These are phyloP conservation scores for Penicillium hesseltinei DNA, from an alignment of 2,329 filamentous ascomycete species.

Conservation along the genomic window DNA sequence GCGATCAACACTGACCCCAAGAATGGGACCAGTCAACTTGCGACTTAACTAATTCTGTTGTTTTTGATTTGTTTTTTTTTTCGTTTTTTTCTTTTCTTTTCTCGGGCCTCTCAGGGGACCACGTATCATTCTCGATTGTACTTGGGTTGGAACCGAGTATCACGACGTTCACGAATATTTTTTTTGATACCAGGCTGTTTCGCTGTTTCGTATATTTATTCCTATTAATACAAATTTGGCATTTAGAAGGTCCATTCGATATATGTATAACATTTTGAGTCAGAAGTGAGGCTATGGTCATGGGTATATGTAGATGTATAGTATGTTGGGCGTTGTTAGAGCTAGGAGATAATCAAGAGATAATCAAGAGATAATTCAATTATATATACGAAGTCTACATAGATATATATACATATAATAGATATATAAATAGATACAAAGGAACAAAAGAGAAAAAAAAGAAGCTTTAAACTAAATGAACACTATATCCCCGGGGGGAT, in stretches of 20 bases:
- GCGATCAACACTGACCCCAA: constrained; percentile 1
- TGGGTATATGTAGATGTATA: not conserved
- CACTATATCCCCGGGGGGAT: not conserved
- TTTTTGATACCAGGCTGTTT: constrained; percentile 8
- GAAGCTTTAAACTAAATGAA: constrained; percentile 2
- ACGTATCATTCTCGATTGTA: not conserved
- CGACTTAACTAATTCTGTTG: not conserved
- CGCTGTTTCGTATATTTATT: not conserved
- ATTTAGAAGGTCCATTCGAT: not conserved
- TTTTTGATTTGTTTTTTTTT: not conserved
- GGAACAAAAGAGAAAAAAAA: not conserved
- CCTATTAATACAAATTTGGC: constrained; percentile 1
- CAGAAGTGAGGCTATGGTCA: not conserved
- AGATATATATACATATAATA: no score
- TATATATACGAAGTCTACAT: no score
- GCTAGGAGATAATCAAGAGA: not conserved
- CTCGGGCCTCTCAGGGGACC: not conserved
- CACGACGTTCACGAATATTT: constrained; percentile 19
- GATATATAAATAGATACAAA: not conserved
- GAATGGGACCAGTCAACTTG: not conserved
- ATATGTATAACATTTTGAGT: not conserved
- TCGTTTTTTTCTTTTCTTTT: not conserved
- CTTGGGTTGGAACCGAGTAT: constrained; percentile 21
- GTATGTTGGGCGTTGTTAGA: not conserved
- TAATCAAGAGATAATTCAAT: not conserved